A percentile compares a stretch with the other conserved stretches of the same genome.
phyloP scores from a whole-genome alignment of 129 eudicot genomes.

The Artemisia annua region DNA sequence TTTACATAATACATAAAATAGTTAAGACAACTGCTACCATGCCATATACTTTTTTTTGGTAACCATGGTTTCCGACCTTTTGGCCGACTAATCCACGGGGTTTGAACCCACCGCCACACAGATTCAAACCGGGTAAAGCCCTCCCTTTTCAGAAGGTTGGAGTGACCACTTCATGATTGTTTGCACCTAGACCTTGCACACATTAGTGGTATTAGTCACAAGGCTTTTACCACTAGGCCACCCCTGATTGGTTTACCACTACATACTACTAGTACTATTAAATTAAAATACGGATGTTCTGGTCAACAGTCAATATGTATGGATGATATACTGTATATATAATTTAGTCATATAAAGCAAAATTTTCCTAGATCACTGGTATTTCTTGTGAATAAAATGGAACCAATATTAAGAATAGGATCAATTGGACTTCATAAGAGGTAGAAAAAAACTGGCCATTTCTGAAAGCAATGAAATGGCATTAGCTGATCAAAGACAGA shows the following conservation, averaged over 20 bases:
- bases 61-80: no score
- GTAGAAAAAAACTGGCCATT: background rate
- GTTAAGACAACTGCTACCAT: background rate
- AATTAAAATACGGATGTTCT: background rate
- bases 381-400: background rate
- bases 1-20: background rate
- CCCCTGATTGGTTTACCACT: no score
- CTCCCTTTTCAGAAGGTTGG: no score
- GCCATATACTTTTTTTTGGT: no score
- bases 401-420: background rate
- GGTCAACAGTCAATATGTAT: background rate
- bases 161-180: no score
- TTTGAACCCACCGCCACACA: no score
- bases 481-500: background rate
- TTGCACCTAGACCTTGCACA: no score
- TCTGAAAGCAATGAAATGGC: background rate
- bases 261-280: background rate
- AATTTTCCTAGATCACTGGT: background rate
- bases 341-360: background rate
- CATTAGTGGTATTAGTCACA: no score
- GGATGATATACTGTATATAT: background rate
- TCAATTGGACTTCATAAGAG: conserved; percentile 4
- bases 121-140: no score
- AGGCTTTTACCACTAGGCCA: no score
- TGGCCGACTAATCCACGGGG: no score